Evolutionary conservation across 2,329 filamentous ascomycete species (phyloP).

Genomic region (Lecanicillium sp.): DNA sequence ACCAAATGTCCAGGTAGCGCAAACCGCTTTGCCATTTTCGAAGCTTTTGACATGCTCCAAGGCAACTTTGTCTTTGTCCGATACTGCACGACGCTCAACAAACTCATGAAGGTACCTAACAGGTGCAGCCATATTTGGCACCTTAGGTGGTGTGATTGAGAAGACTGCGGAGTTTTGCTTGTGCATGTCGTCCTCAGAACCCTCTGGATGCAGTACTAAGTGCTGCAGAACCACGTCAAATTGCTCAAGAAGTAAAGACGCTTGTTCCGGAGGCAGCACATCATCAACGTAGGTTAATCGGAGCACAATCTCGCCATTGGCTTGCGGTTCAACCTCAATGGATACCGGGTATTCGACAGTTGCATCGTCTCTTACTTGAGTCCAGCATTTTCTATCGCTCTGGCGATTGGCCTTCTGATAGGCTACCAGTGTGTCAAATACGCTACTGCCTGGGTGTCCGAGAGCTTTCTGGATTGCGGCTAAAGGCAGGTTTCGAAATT

Average conservation of each 20-base stretch:
- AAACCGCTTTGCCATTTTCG: conserved; percentile 33
- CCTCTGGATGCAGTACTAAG: conserved; percentile 43
- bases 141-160: conserved; percentile 58
- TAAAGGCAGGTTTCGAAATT: conserved; percentile 65
- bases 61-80: conserved; percentile 53
- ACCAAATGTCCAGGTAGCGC: conserved; percentile 63
- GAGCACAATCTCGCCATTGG: conserved; percentile 43
- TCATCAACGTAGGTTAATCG: conserved; percentile 59
- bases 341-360: conserved; percentile 73
- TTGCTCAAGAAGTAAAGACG: conserved; percentile 58
- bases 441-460: conserved; percentile 51
- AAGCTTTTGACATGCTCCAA: conserved; percentile 67
- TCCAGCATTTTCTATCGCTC: conserved; percentile 40
- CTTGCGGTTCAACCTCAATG: conserved; percentile 62
- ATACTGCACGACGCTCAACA: conserved; percentile 55
- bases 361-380: conserved; percentile 55
- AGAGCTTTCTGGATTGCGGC: conserved; percentile 66
- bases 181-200: conserved; percentile 29
- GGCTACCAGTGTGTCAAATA: conserved; percentile 82
- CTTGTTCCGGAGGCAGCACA: conserved; percentile 62
- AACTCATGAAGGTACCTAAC: conserved; percentile 67
- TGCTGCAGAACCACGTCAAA: conserved; percentile 60
- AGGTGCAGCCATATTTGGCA: conserved; percentile 47
- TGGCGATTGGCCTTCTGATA: conserved; percentile 57
- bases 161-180: conserved; percentile 34